These are phyloP conservation scores for Lasiodiplodia sp. DNA, from an alignment of 2,329 filamentous ascomycete species.

Conservation along the genomic window DNA sequence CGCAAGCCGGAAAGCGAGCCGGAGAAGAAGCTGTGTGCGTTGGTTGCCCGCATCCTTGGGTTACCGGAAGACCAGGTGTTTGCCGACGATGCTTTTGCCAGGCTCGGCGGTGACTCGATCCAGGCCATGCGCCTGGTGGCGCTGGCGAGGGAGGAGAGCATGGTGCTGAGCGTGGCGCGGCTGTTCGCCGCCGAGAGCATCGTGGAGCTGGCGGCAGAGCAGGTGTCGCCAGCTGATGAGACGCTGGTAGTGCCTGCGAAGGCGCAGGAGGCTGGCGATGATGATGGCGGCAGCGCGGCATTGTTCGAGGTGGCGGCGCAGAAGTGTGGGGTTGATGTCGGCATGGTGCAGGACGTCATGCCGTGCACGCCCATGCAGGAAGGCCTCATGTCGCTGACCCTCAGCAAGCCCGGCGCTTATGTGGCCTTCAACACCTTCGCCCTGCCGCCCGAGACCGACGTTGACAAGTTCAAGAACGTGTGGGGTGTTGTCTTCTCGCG, in stretches of 20 bases:
- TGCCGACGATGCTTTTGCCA: conserved; percentile 55
- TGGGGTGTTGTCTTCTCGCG: conserved; percentile 55
- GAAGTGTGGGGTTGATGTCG: conserved; percentile 11
- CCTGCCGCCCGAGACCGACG: conserved; percentile 38
- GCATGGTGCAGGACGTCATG: conserved; percentile 58
- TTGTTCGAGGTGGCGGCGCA: no score
- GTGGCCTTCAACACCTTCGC: conserved; percentile 45
- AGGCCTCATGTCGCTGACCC: conserved; percentile 61
- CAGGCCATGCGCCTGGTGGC: conserved; percentile 63
- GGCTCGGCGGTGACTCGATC: conserved; percentile 56
- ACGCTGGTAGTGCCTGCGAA: no score
- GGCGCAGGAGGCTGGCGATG: no score
- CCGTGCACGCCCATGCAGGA: conserved; percentile 64
- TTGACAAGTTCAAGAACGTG: conserved; percentile 51
- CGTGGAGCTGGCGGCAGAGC: conserved; percentile 31
- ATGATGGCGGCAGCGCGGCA: no score
- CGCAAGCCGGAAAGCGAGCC: neutral
- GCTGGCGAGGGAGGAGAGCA: conserved; percentile 57
- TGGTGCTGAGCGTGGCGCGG: conserved; percentile 62
- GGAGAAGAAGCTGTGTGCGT: neutral
- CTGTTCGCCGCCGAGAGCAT: conserved; percentile 60
- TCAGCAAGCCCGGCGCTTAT: conserved; percentile 60
- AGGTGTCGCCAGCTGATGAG: no score
- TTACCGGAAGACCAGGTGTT: neutral
- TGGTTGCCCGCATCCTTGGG: neutral